Evolutionary conservation across 225 moss, liverwort and hornwort genomes (phyloP).

Genomic region (Pseudoscleropodium purum): DNA sequence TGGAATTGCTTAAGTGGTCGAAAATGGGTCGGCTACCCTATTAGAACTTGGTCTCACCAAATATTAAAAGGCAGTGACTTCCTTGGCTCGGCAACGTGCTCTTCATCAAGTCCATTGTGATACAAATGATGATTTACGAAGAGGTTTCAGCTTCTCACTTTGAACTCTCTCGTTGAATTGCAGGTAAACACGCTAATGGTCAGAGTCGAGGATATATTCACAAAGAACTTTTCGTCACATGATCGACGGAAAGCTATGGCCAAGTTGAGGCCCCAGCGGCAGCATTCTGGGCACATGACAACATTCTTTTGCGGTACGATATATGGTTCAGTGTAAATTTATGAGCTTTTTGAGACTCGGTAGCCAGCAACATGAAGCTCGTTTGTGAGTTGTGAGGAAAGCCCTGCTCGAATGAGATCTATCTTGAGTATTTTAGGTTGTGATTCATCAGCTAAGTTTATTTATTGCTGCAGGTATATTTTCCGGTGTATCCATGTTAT

Average conservation of each 20-base stretch:
- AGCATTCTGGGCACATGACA: constrained; percentile 54
- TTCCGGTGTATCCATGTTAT: constrained; percentile 53
- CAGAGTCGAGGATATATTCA: constrained; percentile 70
- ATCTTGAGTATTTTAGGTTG: not conserved
- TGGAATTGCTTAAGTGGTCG: too few relatives aligned
- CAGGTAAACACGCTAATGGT: constrained; percentile 52
- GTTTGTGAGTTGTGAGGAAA: not conserved
- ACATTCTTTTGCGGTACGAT: constrained; percentile 64
- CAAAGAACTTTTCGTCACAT: constrained; percentile 48
- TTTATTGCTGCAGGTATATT: constrained; percentile 53
- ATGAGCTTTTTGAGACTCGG: not conserved
- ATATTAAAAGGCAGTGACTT: not conserved
- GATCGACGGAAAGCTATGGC: constrained; percentile 82
- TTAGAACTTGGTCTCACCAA: not conserved
- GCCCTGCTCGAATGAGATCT: not conserved
- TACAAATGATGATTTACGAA: not conserved
- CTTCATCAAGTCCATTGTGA: not conserved
- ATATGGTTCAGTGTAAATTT: not conserved
- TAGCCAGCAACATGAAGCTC: not conserved
- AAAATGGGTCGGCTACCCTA: too few relatives aligned
- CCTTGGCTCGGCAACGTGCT: not conserved
- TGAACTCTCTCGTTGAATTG: not conserved
- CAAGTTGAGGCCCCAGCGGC: constrained; percentile 51
- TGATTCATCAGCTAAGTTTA: not conserved
- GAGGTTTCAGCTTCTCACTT: not conserved